Evolutionary conservation across 2,329 filamentous ascomycete species (phyloP).

Genomic region (Scedosporium aurantiacum): DNA sequence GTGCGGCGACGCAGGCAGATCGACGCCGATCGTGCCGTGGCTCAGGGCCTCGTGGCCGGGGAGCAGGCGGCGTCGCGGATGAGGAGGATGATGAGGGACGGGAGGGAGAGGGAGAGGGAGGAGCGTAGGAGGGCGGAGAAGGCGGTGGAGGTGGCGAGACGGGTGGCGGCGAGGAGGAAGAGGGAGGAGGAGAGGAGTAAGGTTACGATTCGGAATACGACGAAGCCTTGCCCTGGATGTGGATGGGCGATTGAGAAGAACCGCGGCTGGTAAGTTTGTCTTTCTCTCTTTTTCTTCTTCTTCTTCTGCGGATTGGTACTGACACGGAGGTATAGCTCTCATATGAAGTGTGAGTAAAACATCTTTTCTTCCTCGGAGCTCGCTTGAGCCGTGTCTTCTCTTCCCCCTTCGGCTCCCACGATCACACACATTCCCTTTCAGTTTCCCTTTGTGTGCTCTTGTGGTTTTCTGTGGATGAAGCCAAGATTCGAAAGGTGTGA

Average conservation of each 20-base stretch:
- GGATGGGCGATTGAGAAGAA: slow-evolving; percentile 28
- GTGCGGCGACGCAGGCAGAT: slow-evolving; percentile 28
- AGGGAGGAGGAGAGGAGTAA: slow-evolving; percentile 23
- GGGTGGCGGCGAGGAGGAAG: slow-evolving; percentile 17
- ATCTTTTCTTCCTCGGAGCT: slow-evolving; percentile 4
- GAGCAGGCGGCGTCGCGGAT: slow-evolving; percentile 17
- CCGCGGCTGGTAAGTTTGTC: slow-evolving; percentile 25
- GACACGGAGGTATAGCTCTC: slow-evolving; percentile 19
- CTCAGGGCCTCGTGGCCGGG: slow-evolving; percentile 20
- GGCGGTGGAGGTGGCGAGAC: slow-evolving; percentile 16
- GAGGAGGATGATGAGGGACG: slow-evolving; percentile 12
- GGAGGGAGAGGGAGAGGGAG: slow-evolving; percentile 13
- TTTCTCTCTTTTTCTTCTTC: background rate
- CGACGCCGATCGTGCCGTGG: slow-evolving; percentile 28
- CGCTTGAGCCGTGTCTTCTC: slow-evolving; percentile 3
- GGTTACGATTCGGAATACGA: slow-evolving; percentile 17
- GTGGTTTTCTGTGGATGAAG: background rate
- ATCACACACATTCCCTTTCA: background rate
- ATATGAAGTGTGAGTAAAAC: slow-evolving; percentile 29
- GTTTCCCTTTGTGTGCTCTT: background rate
- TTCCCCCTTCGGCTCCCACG: background rate
- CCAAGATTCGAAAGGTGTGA: no score
- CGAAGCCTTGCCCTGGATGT: slow-evolving; percentile 28
- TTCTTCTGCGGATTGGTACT: slow-evolving; percentile 10
- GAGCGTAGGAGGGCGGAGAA: slow-evolving; percentile 15